Conservation (phyloP, 345 rosid species). For the Eucalyptus brandiana region DNA sequence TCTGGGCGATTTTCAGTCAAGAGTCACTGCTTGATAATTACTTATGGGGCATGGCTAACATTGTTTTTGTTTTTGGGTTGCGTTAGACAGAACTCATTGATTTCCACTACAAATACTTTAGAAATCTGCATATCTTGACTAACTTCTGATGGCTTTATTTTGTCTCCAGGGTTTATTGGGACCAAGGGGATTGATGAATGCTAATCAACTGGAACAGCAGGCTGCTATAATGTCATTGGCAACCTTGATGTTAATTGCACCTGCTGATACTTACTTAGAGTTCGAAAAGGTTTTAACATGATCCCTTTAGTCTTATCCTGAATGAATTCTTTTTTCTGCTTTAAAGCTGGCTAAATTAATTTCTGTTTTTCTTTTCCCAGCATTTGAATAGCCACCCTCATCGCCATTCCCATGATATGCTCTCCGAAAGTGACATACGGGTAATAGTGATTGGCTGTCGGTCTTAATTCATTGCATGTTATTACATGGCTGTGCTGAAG, state of each 20-base stretch:
- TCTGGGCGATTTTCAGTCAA: not conserved
- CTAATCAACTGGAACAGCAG: slow-evolving; percentile 46
- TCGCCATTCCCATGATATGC: slow-evolving; percentile 62
- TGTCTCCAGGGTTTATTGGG: slow-evolving; percentile 57
- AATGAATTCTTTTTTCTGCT: not conserved
- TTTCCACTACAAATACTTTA: not conserved
- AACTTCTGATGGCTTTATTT: not conserved
- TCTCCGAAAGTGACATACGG: slow-evolving; percentile 67
- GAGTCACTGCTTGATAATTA: not conserved
- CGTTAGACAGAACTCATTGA: not conserved
- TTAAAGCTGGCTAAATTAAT: not conserved
- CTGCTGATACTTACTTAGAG: slow-evolving; percentile 54
- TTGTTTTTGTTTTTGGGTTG: not conserved
- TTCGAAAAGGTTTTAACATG: slow-evolving; percentile 52
- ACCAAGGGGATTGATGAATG: slow-evolving; percentile 71
- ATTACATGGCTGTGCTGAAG: not conserved
- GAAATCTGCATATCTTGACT: not conserved
- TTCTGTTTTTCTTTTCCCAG: slow-evolving; percentile 22
- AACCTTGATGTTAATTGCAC: slow-evolving; percentile 74
- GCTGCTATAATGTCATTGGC: slow-evolving; percentile 62
- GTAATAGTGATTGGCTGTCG: slow-evolving; percentile 7
- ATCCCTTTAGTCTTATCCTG: not conserved
- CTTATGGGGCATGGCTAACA: not conserved
- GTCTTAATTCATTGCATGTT: not conserved
- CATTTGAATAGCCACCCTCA: slow-evolving; percentile 61